Conservation (phyloP, 192 early-diverging fungal genomes). For the Coemansia nantahalensis region DNA sequence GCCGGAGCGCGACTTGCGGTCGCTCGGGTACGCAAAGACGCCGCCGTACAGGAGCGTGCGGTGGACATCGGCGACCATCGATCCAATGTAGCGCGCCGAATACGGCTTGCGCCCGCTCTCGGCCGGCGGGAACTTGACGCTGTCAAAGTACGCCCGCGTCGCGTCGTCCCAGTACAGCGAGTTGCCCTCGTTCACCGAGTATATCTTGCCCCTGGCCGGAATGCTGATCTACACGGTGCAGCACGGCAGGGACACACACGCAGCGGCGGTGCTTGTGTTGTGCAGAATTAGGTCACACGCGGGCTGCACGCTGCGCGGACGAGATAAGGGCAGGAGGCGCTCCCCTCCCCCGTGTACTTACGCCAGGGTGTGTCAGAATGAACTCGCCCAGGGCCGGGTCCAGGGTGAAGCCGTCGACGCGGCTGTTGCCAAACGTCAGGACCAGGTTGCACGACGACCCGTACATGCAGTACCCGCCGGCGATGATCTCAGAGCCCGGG, state of each 20-base stretch:
- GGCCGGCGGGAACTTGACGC: slow-evolving; percentile 78
- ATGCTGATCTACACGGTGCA: slow-evolving; percentile 58
- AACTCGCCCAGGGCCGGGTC: slow-evolving; percentile 98
- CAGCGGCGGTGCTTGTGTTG: no score
- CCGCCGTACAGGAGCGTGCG: slow-evolving; percentile 90
- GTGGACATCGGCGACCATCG: slow-evolving; percentile 99
- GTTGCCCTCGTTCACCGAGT: slow-evolving; percentile 98
- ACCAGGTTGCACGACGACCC: slow-evolving; percentile 84
- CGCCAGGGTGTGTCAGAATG: slow-evolving; percentile 91
- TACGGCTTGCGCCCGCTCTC: slow-evolving; percentile 78
- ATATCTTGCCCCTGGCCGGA: slow-evolving; percentile 87
- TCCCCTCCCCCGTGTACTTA: slow-evolving; percentile 1
- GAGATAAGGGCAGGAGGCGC: no score
- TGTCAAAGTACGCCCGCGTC: slow-evolving; percentile 84
- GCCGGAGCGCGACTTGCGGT: slow-evolving; percentile 74
- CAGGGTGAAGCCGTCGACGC: slow-evolving; percentile 94
- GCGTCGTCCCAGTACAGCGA: slow-evolving; percentile 86
- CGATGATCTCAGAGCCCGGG: slow-evolving; percentile 87
- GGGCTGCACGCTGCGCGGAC: no score
- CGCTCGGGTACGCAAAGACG: slow-evolving; percentile 86
- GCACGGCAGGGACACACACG: no score
- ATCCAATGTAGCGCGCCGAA: slow-evolving; percentile 93
- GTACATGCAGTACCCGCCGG: slow-evolving; percentile 98
- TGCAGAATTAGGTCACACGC: no score
- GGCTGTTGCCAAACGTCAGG: slow-evolving; percentile 70